phyloP scores from a whole-genome alignment of 441 rosid species.

The Macaranga tanarius region DNA sequence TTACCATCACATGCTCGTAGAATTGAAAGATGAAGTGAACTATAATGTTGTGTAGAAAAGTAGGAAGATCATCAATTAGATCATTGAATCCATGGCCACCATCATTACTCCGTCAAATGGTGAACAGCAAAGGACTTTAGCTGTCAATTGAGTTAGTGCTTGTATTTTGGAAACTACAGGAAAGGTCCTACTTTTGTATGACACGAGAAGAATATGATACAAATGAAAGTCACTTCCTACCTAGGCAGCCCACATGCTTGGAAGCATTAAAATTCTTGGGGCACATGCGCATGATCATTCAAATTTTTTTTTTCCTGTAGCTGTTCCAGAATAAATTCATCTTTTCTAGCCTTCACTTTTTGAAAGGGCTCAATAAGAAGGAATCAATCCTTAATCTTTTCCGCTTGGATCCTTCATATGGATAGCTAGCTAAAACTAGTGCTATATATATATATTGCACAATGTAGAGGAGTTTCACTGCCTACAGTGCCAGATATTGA shows the following conservation, averaged over 20 bases:
- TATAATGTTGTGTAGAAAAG: neutral
- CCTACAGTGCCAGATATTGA: too few relatives aligned
- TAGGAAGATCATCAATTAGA: neutral
- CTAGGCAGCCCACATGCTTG: constrained; percentile 11
- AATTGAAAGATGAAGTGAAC: neutral
- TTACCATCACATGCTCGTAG: too few relatives aligned
- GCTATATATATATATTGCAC: too few relatives aligned
- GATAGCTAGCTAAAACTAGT: too few relatives aligned
- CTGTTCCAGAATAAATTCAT: neutral
- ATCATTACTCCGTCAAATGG: neutral
- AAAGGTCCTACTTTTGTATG: neutral
- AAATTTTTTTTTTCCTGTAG: neutral
- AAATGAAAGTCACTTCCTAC: neutral
- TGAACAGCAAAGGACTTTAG: neutral
- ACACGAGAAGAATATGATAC: neutral
- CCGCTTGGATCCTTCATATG: neutral
- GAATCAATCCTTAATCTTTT: constrained; percentile 1
- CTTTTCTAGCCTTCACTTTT: neutral
- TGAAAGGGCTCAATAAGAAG: neutral
- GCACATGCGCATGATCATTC: constrained; percentile 14
- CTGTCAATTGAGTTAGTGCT: neutral
- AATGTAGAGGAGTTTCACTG: too few relatives aligned
- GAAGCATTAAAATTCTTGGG: neutral
- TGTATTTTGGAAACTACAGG: neutral
- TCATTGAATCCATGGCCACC: neutral